Evolutionary conservation across 345 rosid genomes (phyloP).

Genomic region (Sisymbrium altissimum): DNA sequence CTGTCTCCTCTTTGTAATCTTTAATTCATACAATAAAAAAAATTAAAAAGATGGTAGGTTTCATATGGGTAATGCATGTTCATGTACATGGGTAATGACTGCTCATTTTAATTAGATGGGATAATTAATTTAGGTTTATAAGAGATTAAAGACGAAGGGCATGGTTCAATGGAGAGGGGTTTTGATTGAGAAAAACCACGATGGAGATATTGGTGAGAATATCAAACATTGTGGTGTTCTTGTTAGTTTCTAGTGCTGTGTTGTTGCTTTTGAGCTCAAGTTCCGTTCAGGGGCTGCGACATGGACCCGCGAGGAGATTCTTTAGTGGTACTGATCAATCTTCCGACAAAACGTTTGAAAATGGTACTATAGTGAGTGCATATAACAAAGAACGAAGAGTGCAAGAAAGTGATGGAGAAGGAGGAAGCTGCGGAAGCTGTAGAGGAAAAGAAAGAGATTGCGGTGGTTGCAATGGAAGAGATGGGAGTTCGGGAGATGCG

Average conservation of each 20-base stretch:
- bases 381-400: conserved; percentile 13
- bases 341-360: background rate
- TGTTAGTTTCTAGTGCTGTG: conserved; percentile 12
- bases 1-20: background rate
- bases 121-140: background rate
- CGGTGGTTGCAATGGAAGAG: conserved; percentile 14
- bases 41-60: no score
- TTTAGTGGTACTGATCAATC: background rate
- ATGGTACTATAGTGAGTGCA: conserved; percentile 1
- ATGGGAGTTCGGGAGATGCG: conserved; percentile 4
- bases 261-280: conserved; percentile 11
- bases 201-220: conserved; percentile 22
- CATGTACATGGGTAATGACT: no score
- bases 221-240: conserved; percentile 5
- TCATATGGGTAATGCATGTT: conserved; percentile 25
- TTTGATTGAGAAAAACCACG: background rate
- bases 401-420: conserved; percentile 15
- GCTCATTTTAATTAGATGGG: background rate
- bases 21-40: no score
- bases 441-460: conserved; percentile 15
- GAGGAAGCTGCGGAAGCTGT: no score
- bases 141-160: conserved; percentile 1
- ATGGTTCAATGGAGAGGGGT: background rate
- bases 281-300: conserved; percentile 9
- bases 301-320: background rate